Conservation (phyloP, 2,329 filamentous ascomycete species). For the Fusarium sp. region DNA sequence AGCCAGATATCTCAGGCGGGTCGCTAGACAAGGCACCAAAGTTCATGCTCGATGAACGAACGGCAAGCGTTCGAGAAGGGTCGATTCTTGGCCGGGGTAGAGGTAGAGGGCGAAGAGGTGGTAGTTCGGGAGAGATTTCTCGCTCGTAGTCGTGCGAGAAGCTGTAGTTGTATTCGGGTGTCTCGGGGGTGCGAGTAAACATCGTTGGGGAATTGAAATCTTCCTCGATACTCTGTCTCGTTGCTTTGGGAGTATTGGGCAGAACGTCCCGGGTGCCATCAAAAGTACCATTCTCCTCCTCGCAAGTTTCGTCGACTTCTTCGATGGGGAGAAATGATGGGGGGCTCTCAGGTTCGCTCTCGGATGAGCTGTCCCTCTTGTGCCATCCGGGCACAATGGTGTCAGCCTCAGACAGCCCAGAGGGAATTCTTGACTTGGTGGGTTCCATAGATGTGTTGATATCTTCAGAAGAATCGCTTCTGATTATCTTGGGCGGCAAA, state of each 20-base stretch:
- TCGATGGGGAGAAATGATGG: conserved; percentile 35
- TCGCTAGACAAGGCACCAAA: conserved; percentile 57
- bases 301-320: conserved; percentile 30
- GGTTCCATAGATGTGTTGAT: conserved; percentile 10
- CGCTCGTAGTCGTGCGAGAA: conserved; percentile 38
- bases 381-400: conserved; percentile 37
- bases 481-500: conserved; percentile 32
- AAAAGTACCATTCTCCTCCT: conserved; percentile 17
- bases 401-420: conserved; percentile 42
- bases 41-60: conserved; percentile 51
- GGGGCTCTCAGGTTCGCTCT: conserved; percentile 25
- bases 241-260: conserved; percentile 17
- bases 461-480: not conserved
- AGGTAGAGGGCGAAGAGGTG: conserved; percentile 48
- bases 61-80: conserved; percentile 53
- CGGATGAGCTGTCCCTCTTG: conserved; percentile 14
- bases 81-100: conserved; percentile 47
- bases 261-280: conserved; percentile 32
- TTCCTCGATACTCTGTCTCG: conserved; percentile 33
- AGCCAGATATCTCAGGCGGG: conserved; percentile 57
- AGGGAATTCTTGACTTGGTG: conserved; percentile 33
- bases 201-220: conserved; percentile 16
- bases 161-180: conserved; percentile 34
- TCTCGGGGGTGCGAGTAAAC: conserved; percentile 30
- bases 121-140: conserved; percentile 52